Base-by-base conservation (phyloP, 495 filamentous ascomycete species). In the Penicillium bialowiezense region DNA sequence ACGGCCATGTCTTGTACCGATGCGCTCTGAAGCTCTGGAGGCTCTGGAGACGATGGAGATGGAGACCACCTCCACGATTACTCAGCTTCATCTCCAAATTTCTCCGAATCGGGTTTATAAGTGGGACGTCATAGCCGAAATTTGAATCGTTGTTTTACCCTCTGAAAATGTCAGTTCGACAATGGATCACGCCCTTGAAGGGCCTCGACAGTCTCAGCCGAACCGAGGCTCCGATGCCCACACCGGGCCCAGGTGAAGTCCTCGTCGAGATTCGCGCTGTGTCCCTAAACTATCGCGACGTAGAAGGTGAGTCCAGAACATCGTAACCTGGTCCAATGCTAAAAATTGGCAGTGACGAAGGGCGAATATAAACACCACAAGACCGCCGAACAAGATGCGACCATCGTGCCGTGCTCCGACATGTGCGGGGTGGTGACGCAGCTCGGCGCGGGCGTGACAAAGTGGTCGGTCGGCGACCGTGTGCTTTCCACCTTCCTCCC, bases 401-500 rank as follows among this genome's bases (percentile, higher is more conserved):
- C 74, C 29, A 73, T 91, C 17, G 81, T 91, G 4, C 79, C 87
- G 3, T 80, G 67, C 43, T 91, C 87, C 2, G 89, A 92, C 58
- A 89, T 87, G 62, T 82, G 88, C 19, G 89, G 89, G 21, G 78
- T 78, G 26, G 77, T 95, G 41, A 67, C 84, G 10, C 75, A 78
- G 13, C 73, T 86, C 18, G 89, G 89, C 21, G 56, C 76, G 7
- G 76, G 74, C 26, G 88, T 92, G 7, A 76, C 71, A 0, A 72
- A 74, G 26, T 88, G 84, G 76, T 69, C 79, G 51, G 70, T 72
- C 24, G 89, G 89, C 29, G 85, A 89, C 66, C 81, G 81, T 32
- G 88, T 93, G 13, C 59, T 82, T 14, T 89, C 86, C 0, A 82
- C 89, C 10, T 91, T 91, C 76, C 84, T 89, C 60, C 86, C 89